phyloP scores from a whole-genome alignment of 305 asterid genomes.

The Fraxinus floribunda region DNA sequence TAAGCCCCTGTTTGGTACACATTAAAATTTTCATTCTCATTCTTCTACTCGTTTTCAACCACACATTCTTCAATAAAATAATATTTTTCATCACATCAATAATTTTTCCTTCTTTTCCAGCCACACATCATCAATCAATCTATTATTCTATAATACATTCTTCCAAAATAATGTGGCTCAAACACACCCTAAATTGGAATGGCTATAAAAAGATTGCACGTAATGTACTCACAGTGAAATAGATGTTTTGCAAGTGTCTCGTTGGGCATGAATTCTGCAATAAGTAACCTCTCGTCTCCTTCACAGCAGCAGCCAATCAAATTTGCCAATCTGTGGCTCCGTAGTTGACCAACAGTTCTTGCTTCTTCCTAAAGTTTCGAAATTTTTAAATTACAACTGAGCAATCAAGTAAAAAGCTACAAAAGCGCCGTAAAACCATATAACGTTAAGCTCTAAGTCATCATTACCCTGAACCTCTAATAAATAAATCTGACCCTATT shows the following conservation, averaged over 20 bases:
- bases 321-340: conserved; percentile 73
- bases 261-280: conserved; percentile 91
- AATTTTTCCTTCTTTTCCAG: too few relatives aligned
- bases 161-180: too few relatives aligned
- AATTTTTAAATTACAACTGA: conserved; percentile 18
- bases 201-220: neutral
- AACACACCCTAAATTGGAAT: neutral
- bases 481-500: neutral
- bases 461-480: neutral
- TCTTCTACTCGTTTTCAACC: too few relatives aligned
- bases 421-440: neutral
- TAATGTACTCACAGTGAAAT: conserved; percentile 72
- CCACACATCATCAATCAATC: too few relatives aligned
- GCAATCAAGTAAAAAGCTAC: conserved; percentile 6
- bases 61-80: too few relatives aligned
- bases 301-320: conserved; percentile 93
- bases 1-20: too few relatives aligned
- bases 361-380: conserved; percentile 69
- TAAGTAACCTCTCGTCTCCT: conserved; percentile 90
- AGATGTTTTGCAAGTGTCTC: conserved; percentile 92
- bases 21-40: too few relatives aligned
- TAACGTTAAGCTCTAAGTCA: neutral
- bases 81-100: too few relatives aligned
- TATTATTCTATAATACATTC: too few relatives aligned
- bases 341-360: conserved; percentile 81